Evolutionary conservation across 75 land plant species (phyloP).

Genomic region (Selaginella moellendorffii): DNA sequence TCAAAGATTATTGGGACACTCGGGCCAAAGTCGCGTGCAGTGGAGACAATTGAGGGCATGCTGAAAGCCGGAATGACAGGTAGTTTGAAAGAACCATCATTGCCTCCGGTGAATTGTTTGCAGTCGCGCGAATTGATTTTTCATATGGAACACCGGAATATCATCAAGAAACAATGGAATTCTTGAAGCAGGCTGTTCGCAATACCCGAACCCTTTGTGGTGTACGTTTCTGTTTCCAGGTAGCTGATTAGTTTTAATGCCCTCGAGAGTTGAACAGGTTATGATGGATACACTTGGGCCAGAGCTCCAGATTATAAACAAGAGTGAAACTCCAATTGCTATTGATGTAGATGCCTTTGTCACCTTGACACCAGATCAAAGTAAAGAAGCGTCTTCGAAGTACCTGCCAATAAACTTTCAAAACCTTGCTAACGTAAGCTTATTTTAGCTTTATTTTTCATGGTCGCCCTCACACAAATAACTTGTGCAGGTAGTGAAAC

Average conservation of each 20-base stretch:
- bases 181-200: not conserved
- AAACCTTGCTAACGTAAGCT: not conserved
- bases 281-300: not conserved
- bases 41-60: slow-evolving; percentile 41
- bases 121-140: not conserved
- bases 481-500: slow-evolving; percentile 56
- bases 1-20: slow-evolving; percentile 59
- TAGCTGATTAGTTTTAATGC: too few species aligned
- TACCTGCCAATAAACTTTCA: not conserved
- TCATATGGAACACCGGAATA: not conserved
- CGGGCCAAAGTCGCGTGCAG: slow-evolving; percentile 55
- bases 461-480: too few species aligned
- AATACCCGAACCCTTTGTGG: not conserved
- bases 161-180: not conserved
- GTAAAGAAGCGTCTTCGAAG: not conserved
- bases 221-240: too few species aligned
- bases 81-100: too few species aligned
- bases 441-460: too few species aligned
- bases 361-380: not conserved
- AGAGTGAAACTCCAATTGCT: not conserved
- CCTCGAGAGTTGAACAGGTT: too few species aligned
- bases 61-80: slow-evolving; percentile 63
- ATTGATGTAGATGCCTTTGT: not conserved
- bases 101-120: too few species aligned
- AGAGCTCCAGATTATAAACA: not conserved